Evolutionary conservation across 192 early-diverging fungal genomes (phyloP), one percentile per base, ranked within the genome.

Genomic region (Dimargaris verticillata): DNA sequence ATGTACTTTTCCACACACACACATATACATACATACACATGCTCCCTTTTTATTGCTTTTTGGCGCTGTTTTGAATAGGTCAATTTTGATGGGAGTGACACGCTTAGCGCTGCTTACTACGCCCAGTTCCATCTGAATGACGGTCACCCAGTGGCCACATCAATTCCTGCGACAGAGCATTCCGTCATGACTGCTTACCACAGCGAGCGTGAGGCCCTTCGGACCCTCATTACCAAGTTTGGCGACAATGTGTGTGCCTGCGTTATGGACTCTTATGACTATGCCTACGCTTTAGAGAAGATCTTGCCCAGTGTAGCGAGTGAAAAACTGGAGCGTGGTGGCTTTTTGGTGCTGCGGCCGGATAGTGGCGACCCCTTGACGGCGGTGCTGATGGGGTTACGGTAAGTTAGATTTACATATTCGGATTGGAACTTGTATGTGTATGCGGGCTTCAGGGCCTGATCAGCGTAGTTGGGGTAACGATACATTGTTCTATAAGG

Each of bases 251-350:
- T 80, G n/a, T 84, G 72, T 64, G 85, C 91, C 0, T 91, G 88
- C 60, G 91, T 93, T 17, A 88, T 93, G 91, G 91, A 93, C 50
- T 86, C 88, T 24, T 93, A 88, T 67, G 88, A 93, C 64, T 93
- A 93, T 55, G 71, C 70, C 15, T 64, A 76, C 38, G 91, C 88
- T 7, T 71, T 93, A 24, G 75, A 83, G 22, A 76, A 79, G 4
- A 76, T 93, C 1, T 66, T 93, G 55, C 91, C 91, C 5, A 65
- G 67, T 3, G 78, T 93, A 6, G 79, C 74, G 1, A 67, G 70
- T 28, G 67, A 72, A 50, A 91, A 93, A 69, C 48, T 85, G 25
- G 80, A 76, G 41, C 81, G 80, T 54, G 87, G 91, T 29, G 91
- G 91, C 3, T 79, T 85, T 52, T 63, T 93, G 61, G 81, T 93